A percentile compares a stretch with the other conserved stretches of the same genome.
phyloP scores from a whole-genome alignment of 768 basidiomycete genomes.

The Boletus sp. region DNA sequence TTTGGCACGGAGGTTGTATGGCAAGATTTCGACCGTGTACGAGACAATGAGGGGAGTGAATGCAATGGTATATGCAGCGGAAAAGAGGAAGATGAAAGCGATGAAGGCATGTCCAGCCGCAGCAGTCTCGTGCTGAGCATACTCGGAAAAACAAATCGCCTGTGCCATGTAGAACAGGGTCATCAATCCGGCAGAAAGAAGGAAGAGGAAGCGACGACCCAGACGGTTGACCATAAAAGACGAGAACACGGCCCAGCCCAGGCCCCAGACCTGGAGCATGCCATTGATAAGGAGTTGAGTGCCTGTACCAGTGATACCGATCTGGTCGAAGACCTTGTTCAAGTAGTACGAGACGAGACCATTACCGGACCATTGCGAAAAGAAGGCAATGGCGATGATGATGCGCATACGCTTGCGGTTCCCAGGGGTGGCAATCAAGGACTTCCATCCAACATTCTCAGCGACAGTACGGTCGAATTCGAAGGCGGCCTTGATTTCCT shows the following conservation, averaged over 20 bases:
- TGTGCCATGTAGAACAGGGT: conserved; percentile 63
- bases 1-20: conserved; percentile 78
- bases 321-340: conserved; percentile 63
- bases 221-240: conserved; percentile 60
- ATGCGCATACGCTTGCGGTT: conserved; percentile 76
- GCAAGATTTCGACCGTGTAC: conserved; percentile 88
- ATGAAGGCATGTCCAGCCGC: conserved; percentile 68
- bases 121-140: conserved; percentile 38
- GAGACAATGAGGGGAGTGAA: conserved; percentile 85
- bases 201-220: conserved; percentile 70
- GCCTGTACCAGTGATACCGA: conserved; percentile 59
- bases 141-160: conserved; percentile 62
- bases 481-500: conserved; percentile 78
- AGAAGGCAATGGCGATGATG: conserved; percentile 75
- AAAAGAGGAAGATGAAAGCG: conserved; percentile 82
- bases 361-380: conserved; percentile 85
- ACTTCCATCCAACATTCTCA: conserved; percentile 62
- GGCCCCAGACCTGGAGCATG: conserved; percentile 81
- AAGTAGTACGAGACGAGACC: conserved; percentile 85
- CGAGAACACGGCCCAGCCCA: conserved; percentile 56
- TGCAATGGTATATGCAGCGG: conserved; percentile 74
- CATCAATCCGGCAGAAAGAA: conserved; percentile 60
- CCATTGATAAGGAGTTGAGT: conserved; percentile 81
- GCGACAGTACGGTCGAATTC: conserved; percentile 61
- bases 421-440: conserved; percentile 61